A percentile compares a stretch with the other conserved stretches of the same genome.
Conservation (phyloP, 495 filamentous ascomycete genomes). For the Aspergillus affinis region DNA sequence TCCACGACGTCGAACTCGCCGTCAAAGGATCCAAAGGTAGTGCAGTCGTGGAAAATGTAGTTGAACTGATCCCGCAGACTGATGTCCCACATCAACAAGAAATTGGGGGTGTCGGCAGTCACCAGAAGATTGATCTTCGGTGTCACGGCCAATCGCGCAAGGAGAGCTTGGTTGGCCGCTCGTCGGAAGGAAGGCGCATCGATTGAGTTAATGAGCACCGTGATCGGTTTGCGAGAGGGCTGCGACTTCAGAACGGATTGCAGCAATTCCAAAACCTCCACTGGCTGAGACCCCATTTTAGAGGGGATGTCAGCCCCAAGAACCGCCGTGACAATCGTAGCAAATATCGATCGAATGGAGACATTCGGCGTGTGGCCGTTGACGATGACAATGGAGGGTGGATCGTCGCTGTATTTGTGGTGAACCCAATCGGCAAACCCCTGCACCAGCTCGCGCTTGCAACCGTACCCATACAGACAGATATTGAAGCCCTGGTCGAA, state of each 20-base stretch:
- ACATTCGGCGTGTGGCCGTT: conserved; percentile 83
- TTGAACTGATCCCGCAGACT: conserved; percentile 74
- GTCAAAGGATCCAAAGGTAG: conserved; percentile 78
- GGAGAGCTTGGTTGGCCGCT: conserved; percentile 63
- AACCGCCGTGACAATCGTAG: conserved; percentile 64
- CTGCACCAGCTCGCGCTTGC: conserved; percentile 74
- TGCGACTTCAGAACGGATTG: conserved; percentile 55
- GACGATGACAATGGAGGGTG: conserved; percentile 71
- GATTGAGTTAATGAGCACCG: conserved; percentile 80
- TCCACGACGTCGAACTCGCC: conserved; percentile 77
- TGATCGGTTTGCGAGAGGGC: conserved; percentile 48
- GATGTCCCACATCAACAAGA: conserved; percentile 86
- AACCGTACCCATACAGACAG: conserved; percentile 90
- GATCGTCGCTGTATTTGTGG: conserved; percentile 34
- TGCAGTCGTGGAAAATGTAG: conserved; percentile 90
- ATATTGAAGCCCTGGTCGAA: conserved; percentile 85
- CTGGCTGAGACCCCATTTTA: conserved; percentile 60
- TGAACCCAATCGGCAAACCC: conserved; percentile 76
- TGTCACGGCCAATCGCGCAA: conserved; percentile 74
- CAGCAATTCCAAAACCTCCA: conserved; percentile 65
- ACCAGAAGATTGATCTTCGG: conserved; percentile 72
- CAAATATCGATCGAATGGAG: conserved; percentile 76
- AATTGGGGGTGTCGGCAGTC: conserved; percentile 83
- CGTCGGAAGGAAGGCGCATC: conserved; percentile 77
- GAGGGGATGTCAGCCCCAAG: conserved; percentile 54